phyloP scores from a whole-genome alignment of 176 grass and related monocot species.

The Hordeum marinum region DNA sequence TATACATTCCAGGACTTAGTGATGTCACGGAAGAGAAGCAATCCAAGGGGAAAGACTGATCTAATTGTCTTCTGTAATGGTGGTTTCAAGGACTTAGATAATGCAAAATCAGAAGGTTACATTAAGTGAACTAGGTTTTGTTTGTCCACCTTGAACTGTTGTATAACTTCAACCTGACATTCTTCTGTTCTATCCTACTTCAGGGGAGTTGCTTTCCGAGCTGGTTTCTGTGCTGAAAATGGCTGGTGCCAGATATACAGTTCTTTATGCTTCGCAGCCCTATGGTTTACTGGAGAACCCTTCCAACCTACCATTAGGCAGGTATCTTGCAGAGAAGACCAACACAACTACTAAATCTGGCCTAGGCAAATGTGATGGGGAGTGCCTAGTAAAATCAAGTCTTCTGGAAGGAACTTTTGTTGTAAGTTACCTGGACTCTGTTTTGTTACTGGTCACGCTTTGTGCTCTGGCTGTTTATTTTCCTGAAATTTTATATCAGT shows the following conservation, averaged over 20 bases:
- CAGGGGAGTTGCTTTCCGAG: constrained; percentile 76
- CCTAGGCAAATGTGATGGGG: constrained; percentile 59
- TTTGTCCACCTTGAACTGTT: neutral
- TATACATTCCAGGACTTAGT: constrained; percentile 54
- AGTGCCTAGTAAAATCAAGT: constrained; percentile 72
- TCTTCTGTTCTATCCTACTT: neutral
- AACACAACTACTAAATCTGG: constrained; percentile 27
- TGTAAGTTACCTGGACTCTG: constrained; percentile 45
- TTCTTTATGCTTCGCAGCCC: constrained; percentile 88
- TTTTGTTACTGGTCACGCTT: neutral
- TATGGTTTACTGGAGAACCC: constrained; percentile 31
- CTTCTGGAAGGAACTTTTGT: constrained; percentile 94
- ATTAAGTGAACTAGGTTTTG: neutral
- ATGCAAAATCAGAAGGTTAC: constrained; percentile 69
- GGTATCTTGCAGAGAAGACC: constrained; percentile 71
- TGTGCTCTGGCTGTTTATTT: neutral
- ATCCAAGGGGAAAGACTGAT: constrained; percentile 42
- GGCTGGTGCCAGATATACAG: constrained; percentile 57
- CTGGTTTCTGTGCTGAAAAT: constrained; percentile 47
- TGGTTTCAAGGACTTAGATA: constrained; percentile 39
- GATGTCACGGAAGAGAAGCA: constrained; percentile 28
- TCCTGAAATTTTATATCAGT: neutral
- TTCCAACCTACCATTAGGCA: constrained; percentile 35
- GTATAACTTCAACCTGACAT: neutral
- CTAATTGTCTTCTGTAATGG: constrained; percentile 63